Conservation (phyloP, 2,329 filamentous ascomycete species). For the Fusarium neocosmosporiellum region DNA sequence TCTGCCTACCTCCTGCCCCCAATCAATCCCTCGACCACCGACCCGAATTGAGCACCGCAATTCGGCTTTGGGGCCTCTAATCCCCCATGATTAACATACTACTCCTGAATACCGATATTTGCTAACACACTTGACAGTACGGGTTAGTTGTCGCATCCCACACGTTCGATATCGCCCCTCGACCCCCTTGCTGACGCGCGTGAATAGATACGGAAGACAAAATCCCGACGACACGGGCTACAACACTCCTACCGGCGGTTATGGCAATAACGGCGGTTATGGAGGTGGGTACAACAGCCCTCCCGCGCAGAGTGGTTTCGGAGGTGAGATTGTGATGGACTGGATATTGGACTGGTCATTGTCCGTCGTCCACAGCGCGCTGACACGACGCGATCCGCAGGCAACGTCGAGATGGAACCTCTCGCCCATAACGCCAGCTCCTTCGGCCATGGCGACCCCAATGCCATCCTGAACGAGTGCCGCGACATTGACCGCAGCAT, state of each 20-base stretch:
- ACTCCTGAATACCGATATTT: constrained; percentile 16
- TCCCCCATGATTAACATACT: not conserved
- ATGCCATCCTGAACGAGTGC: constrained; percentile 86
- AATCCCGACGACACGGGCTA: constrained; percentile 65
- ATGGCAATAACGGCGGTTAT: constrained; percentile 46
- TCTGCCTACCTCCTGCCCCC: constrained; percentile 19
- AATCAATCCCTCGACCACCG: not conserved
- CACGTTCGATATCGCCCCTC: constrained; percentile 5
- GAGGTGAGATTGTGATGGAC: constrained; percentile 36
- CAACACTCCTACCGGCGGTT: constrained; percentile 46
- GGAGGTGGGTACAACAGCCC: constrained; percentile 41
- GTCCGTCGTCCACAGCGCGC: constrained; percentile 8
- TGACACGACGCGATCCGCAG: constrained; percentile 46
- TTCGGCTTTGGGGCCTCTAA: not conserved
- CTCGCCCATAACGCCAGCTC: constrained; percentile 64
- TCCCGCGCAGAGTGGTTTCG: constrained; percentile 28
- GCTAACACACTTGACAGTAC: constrained; percentile 59
- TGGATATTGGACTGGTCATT: not conserved
- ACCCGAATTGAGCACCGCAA: constrained; percentile 7
- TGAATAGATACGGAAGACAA: constrained; percentile 63
- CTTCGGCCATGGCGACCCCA: constrained; percentile 69
- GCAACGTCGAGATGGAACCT: constrained; percentile 78
- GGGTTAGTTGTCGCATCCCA: constrained; percentile 57
- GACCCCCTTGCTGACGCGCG: constrained; percentile 46
- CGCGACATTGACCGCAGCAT: constrained; percentile 82